A percentile compares a stretch with the other conserved stretches of the same genome.
Evolutionary conservation across 345 rosid genomes (phyloP).

Genomic region (Populus pruinosa): DNA sequence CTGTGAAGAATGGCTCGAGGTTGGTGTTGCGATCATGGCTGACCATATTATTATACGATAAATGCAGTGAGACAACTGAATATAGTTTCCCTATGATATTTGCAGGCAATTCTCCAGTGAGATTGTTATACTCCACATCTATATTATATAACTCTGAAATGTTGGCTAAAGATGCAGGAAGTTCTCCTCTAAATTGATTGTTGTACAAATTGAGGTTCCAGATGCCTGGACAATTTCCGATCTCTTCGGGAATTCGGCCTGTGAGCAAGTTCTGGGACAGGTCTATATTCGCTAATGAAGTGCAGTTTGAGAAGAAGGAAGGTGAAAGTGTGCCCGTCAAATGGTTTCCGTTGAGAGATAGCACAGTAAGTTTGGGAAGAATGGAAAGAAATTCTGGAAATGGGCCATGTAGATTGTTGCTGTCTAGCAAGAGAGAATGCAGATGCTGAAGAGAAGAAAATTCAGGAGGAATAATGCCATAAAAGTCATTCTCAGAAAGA

Average conservation of each 20-base stretch:
- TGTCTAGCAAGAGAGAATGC: slow-evolving; percentile 19
- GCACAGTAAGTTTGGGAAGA: slow-evolving; percentile 28
- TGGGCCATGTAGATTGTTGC: slow-evolving; percentile 34
- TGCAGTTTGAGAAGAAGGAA: slow-evolving; percentile 47
- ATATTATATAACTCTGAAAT: slow-evolving; percentile 24
- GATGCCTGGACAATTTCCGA: slow-evolving; percentile 38
- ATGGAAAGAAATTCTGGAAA: slow-evolving; percentile 35
- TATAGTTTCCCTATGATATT: slow-evolving; percentile 32
- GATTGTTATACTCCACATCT: slow-evolving; percentile 43
- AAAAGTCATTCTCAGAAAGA: slow-evolving; percentile 36
- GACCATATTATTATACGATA: slow-evolving; percentile 44
- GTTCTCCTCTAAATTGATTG: slow-evolving; percentile 38
- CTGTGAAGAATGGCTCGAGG: slow-evolving; percentile 39
- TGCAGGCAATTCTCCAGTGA: slow-evolving; percentile 45
- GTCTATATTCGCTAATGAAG: slow-evolving; percentile 37
- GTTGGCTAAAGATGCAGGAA: slow-evolving; percentile 41
- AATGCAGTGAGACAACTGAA: slow-evolving; percentile 23
- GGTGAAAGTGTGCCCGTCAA: slow-evolving; percentile 37
- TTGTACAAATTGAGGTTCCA: slow-evolving; percentile 37
- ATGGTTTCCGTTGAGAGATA: slow-evolving; percentile 21
- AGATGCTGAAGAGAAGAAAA: slow-evolving; percentile 37
- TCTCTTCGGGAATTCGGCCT: slow-evolving; percentile 46
- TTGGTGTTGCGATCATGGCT: slow-evolving; percentile 45
- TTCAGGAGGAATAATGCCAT: slow-evolving; percentile 39
- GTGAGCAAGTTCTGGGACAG: slow-evolving; percentile 36